Evolutionary conservation across 768 basidiomycete genomes (phyloP).

Genomic region (Panellus pusillus): DNA sequence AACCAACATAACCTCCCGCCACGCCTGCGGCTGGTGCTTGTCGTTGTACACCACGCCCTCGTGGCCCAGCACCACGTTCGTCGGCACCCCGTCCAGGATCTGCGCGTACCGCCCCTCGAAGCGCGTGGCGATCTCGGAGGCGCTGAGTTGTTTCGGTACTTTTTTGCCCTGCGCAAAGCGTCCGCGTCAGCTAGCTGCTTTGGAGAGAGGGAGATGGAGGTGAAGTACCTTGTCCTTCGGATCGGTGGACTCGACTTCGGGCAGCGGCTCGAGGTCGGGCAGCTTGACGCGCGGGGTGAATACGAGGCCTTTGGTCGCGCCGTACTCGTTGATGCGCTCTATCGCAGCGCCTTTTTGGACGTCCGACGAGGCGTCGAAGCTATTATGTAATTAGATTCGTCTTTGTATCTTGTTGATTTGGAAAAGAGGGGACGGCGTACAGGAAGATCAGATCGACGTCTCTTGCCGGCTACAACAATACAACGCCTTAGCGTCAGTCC

Average conservation of each 20-base stretch:
- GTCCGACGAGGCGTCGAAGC: constrained; percentile 7
- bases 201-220: no score
- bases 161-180: neutral
- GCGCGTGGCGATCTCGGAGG: neutral
- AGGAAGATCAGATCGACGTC: constrained; percentile 1
- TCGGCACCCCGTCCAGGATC: constrained; percentile 2
- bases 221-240: neutral
- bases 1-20: constrained; percentile 1
- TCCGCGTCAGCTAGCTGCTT: no score
- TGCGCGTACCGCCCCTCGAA: constrained; percentile 6
- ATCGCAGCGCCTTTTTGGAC: constrained; percentile 4
- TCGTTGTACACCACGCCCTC: constrained; percentile 10
- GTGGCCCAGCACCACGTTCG: neutral
- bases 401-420: no score
- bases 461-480: neutral
- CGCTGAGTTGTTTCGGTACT: neutral
- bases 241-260: neutral
- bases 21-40: constrained; percentile 10
- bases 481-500: no score
- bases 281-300: constrained; percentile 6
- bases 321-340: constrained; percentile 7
- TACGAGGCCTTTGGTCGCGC: constrained; percentile 3
- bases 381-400: no score
- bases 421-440: no score
- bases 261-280: neutral